Evolutionary conservation across 805 yeast species (phyloP).

Genomic region (Naumovozyma baii): DNA sequence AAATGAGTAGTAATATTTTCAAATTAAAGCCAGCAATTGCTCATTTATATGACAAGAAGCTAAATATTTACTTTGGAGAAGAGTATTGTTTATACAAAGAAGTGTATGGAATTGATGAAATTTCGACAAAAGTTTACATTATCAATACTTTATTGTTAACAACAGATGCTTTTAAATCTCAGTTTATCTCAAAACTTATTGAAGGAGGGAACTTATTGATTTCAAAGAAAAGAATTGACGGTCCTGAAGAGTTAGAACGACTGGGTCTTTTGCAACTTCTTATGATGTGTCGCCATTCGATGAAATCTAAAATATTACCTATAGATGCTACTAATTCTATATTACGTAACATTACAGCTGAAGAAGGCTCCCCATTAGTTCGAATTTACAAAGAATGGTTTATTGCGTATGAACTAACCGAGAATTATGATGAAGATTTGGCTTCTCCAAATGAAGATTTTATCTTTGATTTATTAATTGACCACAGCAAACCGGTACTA

Average conservation of each 20-base stretch:
- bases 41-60: slow-evolving; percentile 37
- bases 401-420: slow-evolving; percentile 10
- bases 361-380: slow-evolving; percentile 73
- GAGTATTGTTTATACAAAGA: slow-evolving; percentile 34
- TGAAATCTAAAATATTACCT: slow-evolving; percentile 21
- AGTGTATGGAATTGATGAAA: slow-evolving; percentile 51
- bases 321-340: slow-evolving; percentile 51
- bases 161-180: slow-evolving; percentile 14
- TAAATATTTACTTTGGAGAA: slow-evolving; percentile 24
- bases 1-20: slow-evolving; percentile 48
- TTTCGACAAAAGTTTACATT: slow-evolving; percentile 41
- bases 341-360: neutral
- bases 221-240: slow-evolving; percentile 52
- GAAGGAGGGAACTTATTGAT: slow-evolving; percentile 37
- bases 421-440: slow-evolving; percentile 5
- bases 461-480: slow-evolving; percentile 26
- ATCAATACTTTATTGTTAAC: slow-evolving; percentile 37
- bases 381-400: slow-evolving; percentile 63
- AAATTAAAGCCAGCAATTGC: slow-evolving; percentile 51
- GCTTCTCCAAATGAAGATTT: slow-evolving; percentile 12
- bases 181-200: slow-evolving; percentile 15
- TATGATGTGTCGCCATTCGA: slow-evolving; percentile 34
- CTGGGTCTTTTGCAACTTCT: slow-evolving; percentile 47
- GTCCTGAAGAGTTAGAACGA: slow-evolving; percentile 59
- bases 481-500: slow-evolving; percentile 32